Base-by-base conservation (phyloP, 495 filamentous ascomycete species). In the Trichoderma asperelloides region DNA sequence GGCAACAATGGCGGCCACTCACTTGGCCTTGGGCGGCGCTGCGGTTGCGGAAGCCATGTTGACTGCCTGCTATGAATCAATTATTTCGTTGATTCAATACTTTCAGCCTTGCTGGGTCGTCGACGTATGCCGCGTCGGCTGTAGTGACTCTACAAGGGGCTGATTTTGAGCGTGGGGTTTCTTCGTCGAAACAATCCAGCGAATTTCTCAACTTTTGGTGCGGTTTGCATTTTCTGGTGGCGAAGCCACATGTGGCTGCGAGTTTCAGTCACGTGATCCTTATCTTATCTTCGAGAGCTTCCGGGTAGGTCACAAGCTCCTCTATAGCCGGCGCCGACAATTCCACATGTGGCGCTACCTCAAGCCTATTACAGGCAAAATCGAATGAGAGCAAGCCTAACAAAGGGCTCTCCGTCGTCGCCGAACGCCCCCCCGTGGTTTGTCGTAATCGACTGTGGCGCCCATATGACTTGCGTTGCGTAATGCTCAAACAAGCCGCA, bases 11-110 rank as follows among this genome's bases (percentile, higher is more conserved):
- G n/a, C 7, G 64, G 40, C 27, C n/a, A 30, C 64, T 45, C 39
- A 65, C 64, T 47, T 43, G 64, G 64, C 28, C 41, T 65, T 65
- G 41, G 39, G 39, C 39, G 39, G 27, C 39, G 43, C 64, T 7
- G 64, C 27, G 41, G 64, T 45, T 7, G 64, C 27, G 41, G 64
- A 18, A 65, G 64, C 64, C 64, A 65, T 65, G 41, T 28, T 65
- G 18, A 28, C 55, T 60, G 55, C 49, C n/a, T 55, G 21, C 49
- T 21, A 8, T 55, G 55, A 28, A 60, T 23, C 55, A 30, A 11
- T 6, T 28, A 16, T 28, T 60, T 16, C 2, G 18, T 51, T 8
- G 47, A 51, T 60, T 60, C 55, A 16, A 60, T 7, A 60, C 2
- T 18, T 3, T 9, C 62, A 40, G 40, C 28, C 62, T 28, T 64